Conservation (phyloP, 352 stramenopile species). For the Phytophthora boehmeriae region DNA sequence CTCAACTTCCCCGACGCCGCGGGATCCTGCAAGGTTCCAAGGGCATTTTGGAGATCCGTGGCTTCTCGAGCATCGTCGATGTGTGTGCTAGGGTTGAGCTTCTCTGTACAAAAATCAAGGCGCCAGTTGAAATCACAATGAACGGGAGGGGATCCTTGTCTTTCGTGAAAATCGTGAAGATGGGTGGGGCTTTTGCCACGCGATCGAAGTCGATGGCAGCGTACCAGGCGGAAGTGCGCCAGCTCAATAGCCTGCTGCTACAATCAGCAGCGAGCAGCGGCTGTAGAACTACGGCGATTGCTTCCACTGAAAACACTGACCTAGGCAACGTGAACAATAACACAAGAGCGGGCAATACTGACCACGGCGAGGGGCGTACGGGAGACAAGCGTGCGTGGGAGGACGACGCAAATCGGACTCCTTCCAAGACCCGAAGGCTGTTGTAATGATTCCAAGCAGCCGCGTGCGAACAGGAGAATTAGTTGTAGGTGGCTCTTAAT, state of each 20-base stretch:
- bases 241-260: constrained; percentile 8
- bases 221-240: constrained; percentile 11
- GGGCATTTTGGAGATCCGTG: not conserved
- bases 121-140: constrained; percentile 11
- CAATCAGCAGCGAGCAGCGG: no score
- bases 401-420: no score
- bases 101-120: constrained; percentile 5
- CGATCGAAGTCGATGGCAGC: constrained; percentile 7
- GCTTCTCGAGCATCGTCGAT: not conserved
- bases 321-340: no score
- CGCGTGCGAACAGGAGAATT: no score
- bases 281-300: no score
- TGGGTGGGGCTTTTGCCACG: constrained; percentile 5
- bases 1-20: constrained; percentile 6
- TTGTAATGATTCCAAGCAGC: no score
- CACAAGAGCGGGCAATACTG: no score
- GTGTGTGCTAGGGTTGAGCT: not conserved
- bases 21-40: constrained; percentile 2
- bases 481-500: no score
- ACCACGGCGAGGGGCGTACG: no score
- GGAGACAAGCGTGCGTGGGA: no score
- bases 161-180: constrained; percentile 12
- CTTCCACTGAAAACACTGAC: no score
- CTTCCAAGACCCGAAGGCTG: no score
- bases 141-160: constrained; percentile 3